phyloP scores from a whole-genome alignment of 192 early-diverging fungal genomes.

The Backusella morwellensis region DNA sequence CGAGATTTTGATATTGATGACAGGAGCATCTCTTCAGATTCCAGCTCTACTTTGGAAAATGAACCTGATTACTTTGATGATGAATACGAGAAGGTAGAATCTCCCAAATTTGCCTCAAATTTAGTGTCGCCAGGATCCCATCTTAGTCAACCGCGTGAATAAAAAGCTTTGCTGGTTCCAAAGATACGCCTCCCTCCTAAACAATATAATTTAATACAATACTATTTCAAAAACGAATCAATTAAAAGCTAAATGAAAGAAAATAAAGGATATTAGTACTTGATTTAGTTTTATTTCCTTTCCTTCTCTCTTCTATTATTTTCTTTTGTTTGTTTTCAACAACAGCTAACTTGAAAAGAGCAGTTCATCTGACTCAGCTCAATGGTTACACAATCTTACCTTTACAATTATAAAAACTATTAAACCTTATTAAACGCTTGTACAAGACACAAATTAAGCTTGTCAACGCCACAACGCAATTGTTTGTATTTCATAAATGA shows the following conservation, averaged over 20 bases:
- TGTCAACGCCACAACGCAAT: not conserved
- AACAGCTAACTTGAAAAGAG: not conserved
- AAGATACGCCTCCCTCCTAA: not conserved
- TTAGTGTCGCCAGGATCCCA: not conserved
- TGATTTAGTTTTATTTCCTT: not conserved
- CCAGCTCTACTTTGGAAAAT: not conserved
- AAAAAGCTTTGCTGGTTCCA: not conserved
- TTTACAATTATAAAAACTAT: not conserved
- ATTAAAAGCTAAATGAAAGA: not conserved
- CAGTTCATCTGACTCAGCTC: not conserved
- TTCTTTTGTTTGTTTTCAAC: not conserved
- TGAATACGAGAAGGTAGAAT: not conserved
- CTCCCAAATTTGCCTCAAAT: not conserved
- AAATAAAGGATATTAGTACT: not conserved
- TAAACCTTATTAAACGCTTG: not conserved
- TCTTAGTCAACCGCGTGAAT: not conserved
- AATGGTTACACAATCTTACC: not conserved
- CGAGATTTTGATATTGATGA: not conserved
- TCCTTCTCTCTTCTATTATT: not conserved
- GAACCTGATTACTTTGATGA: not conserved
- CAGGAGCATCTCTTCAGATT: not conserved
- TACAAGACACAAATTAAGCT: not conserved
- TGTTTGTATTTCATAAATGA: not conserved
- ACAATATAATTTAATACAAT: not conserved
- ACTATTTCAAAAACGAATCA: not conserved